Evolutionary conservation across 768 basidiomycete genomes (phyloP), one percentile per base, ranked within the genome.

Genomic region (Cyclocybe cylindracea): DNA sequence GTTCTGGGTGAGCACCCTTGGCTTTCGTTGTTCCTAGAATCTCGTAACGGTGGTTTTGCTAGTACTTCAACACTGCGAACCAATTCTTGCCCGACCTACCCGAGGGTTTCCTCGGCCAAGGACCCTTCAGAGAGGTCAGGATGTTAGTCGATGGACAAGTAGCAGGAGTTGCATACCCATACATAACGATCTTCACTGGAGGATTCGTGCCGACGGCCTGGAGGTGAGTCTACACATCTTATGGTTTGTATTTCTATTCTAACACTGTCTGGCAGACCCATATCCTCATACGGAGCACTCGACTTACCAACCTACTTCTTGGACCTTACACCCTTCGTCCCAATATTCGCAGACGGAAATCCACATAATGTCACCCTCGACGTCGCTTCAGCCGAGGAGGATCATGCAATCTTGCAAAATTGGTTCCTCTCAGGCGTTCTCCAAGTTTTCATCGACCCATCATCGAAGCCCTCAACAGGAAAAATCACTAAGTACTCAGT

Each of bases 291-390:
- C 53, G 86, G 88, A 8, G 87, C 87, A 3, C 69, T 90, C 19
- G 88, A 91, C 59, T 74, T 89, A 10, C 89, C 90, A 1, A 88
- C 85, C 1, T 91, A 91, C 65, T 84, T 84, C 64, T 57, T 91
- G 14, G 90, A 91, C 65, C 66, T 90, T 46, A 90, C 89, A 7
- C 87, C 89, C 1, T 91, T 91, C 63, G 77, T 86, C 0, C 87
- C 87, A 5, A 60, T 84, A 14, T 75, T 92, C 34, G 76, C 83
- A 0, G 87, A 89, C 50, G 84, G 85, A 2, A 65, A 78, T n/a
- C 72, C 83, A 16, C 91, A 91, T 65, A 84, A 73, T 41, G 78
- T 92, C 61, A 79, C 84, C 46, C 73, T 94, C 39, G 85, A 93
- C 60, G 84, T 92, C 39, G 79, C 75, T 16, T 89, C 89, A 4